Evolutionary conservation across 371 early-diverging fungal species (phyloP), one percentile per base, ranked within the genome.

Genomic region (Synchytrium microbalum): DNA sequence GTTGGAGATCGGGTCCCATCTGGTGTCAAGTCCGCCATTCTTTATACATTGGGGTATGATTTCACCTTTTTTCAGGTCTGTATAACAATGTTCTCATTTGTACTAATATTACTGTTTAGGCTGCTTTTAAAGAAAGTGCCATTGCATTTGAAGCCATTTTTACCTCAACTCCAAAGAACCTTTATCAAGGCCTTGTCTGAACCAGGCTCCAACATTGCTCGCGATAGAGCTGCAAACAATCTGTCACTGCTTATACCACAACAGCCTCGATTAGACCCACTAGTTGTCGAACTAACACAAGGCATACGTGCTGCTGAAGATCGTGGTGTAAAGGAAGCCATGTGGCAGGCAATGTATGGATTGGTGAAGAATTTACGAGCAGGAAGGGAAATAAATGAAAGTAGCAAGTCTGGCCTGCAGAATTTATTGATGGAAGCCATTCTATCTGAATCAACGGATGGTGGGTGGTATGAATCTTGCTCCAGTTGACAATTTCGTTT

Each of bases 111-210:
- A 32, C 5, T 19, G 29, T 56, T 32, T 68, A 86, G 86, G 54
- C 66, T 82, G 62, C 75, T 96, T 31, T 79, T 98, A 58, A 72
- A 70, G 51, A 92, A 90, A 73, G 90, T 93, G 1, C 88, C 95
- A 24, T 80, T 86, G 58, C 82, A 87, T 64, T 81, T 96, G 67
- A 93, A 92, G 64, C 96, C 97, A 5, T 98, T 98, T 87, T 77
- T 98, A 64, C 98, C 98, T 38, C 97, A 98, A 78, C 86, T 96
- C 38, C 96, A 96, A 77, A 87, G 98, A 61, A 95, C 96, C 0
- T 96, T 96, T 67, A 88, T 92, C 71, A 95, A 95, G 69, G 88
- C 89, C 1, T 78, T 96, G 29, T 80, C 88, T 3, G 96, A 95
- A 57, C 74, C 87, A 1, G 23, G 61, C 1, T 73, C 86, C 10